These are phyloP conservation scores for Leccinum incarnatum DNA, from an alignment of 768 basidiomycete genomes.

Conservation along the genomic window DNA sequence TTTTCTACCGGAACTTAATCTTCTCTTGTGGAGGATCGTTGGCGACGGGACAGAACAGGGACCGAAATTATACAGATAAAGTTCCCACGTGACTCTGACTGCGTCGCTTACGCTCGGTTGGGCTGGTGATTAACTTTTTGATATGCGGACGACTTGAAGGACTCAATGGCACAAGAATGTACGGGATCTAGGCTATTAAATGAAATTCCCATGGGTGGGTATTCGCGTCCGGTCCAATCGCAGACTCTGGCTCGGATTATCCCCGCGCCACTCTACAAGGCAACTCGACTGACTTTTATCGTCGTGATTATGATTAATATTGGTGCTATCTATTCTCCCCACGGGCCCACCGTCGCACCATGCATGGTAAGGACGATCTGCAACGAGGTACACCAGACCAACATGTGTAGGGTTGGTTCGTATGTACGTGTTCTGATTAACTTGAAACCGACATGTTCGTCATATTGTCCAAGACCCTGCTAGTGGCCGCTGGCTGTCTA, in stretches of 20 bases:
- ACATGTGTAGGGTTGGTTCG: not conserved
- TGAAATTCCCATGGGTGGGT: not conserved
- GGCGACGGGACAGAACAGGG: not conserved
- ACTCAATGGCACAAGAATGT: not conserved
- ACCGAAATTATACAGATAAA: not conserved
- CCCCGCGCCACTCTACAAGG: not conserved
- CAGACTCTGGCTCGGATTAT: not conserved
- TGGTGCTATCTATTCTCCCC: not conserved
- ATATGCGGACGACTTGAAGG: not conserved
- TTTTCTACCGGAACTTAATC: not conserved
- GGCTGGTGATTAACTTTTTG: not conserved
- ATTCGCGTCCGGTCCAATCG: slow-evolving; percentile 5
- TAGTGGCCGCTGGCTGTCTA: not conserved
- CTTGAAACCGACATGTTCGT: not conserved
- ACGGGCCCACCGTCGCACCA: not conserved
- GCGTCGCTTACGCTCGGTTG: not conserved
- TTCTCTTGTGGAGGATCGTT: not conserved
- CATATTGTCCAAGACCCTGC: not conserved
- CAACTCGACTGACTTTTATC: not conserved
- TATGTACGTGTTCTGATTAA: not conserved
- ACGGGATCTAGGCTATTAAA: not conserved
- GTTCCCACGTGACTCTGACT: not conserved
- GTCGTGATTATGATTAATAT: not conserved
- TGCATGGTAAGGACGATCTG: not conserved
- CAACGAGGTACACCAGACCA: not conserved